These are phyloP conservation scores for Termitomyces sp. DNA, from an alignment of 768 basidiomycete genomes.

Conservation along the genomic window DNA sequence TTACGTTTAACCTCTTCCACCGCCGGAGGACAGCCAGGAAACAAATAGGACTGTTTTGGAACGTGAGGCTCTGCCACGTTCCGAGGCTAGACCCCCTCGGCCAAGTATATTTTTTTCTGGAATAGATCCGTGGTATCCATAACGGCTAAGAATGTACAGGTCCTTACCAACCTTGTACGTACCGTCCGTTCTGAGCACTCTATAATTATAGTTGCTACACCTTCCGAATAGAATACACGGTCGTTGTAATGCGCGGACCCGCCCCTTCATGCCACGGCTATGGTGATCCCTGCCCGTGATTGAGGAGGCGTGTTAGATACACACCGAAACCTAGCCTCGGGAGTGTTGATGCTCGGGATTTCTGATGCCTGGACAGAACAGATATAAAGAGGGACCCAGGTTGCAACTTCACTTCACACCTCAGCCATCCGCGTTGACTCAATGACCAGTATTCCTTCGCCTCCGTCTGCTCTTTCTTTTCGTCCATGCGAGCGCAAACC, in stretches of 20 bases:
- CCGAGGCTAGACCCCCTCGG: constrained; percentile 8
- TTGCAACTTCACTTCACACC: background rate
- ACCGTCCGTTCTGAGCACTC: constrained; percentile 11
- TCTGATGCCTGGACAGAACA: constrained; percentile 9
- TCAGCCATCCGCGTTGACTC: background rate
- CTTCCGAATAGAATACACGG: constrained; percentile 11
- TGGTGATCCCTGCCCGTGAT: constrained; percentile 9
- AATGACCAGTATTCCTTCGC: background rate
- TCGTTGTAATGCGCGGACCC: constrained; percentile 12
- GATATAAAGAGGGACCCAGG: constrained; percentile 6
- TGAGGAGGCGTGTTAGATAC: constrained; percentile 11
- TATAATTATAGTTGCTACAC: constrained; percentile 9
- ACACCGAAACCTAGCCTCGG: constrained; percentile 9
- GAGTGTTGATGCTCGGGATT: constrained; percentile 3
- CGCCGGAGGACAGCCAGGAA: background rate
- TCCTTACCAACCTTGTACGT: constrained; percentile 8
- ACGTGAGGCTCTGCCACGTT: constrained; percentile 4
- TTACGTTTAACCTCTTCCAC: background rate
- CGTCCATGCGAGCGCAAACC: constrained; percentile 2
- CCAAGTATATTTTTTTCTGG: constrained; percentile 7
- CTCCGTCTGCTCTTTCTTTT: background rate
- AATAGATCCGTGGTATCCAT: constrained; percentile 6
- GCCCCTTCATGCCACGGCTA: constrained; percentile 12
- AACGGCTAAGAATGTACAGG: constrained; percentile 1
- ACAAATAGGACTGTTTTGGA: background rate